Conservation (phyloP, 345 rosid species). For the Garcia nutans region DNA sequence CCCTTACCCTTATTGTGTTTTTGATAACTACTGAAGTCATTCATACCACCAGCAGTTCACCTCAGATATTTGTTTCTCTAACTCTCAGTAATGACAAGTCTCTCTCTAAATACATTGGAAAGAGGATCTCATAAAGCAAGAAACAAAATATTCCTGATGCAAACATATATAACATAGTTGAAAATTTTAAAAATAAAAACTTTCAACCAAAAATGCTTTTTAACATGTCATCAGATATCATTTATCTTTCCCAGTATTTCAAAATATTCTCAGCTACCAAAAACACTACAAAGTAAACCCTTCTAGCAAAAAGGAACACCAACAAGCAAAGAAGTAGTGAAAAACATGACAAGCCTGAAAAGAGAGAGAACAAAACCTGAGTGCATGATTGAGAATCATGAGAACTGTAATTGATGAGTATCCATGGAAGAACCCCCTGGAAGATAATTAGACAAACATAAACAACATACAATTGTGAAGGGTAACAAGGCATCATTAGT, state of each 20-base stretch:
- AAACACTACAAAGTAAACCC: background rate
- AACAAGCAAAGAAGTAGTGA: slow-evolving; percentile 18
- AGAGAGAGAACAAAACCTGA: slow-evolving; percentile 57
- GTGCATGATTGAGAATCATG: slow-evolving; percentile 97
- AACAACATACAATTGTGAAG: slow-evolving; percentile 8
- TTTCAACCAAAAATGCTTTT: background rate
- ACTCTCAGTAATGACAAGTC: background rate
- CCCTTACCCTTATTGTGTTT: too few species aligned
- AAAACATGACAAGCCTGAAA: slow-evolving; percentile 15
- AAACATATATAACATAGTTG: background rate
- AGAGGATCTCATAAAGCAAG: background rate
- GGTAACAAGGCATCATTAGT: background rate
- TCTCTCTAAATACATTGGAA: background rate
- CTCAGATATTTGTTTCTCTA: background rate
- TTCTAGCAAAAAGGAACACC: slow-evolving; percentile 9
- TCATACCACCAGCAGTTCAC: background rate
- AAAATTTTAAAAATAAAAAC: background rate
- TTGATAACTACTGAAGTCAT: background rate
- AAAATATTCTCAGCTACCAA: background rate
- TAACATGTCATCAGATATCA: background rate
- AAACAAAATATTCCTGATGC: background rate
- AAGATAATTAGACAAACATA: slow-evolving; percentile 12
- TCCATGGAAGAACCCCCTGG: slow-evolving; percentile 98
- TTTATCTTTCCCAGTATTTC: background rate
- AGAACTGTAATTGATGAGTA: slow-evolving; percentile 74